phyloP scores from a whole-genome alignment of 805 yeast species.

The Candida anglica region DNA sequence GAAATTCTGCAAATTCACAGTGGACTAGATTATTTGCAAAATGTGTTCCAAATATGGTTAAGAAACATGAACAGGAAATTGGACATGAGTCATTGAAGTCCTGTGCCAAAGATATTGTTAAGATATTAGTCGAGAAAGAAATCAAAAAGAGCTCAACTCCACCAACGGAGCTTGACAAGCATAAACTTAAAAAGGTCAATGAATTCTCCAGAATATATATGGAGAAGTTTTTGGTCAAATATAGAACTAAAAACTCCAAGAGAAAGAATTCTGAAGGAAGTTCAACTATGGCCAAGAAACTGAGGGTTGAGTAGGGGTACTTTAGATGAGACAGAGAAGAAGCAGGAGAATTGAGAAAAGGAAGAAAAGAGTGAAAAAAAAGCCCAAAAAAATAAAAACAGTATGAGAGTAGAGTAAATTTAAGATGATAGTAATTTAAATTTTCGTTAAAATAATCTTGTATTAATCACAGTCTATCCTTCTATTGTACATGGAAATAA shows the following conservation, averaged over 20 bases:
- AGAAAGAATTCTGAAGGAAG: background rate
- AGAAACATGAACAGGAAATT: conserved; percentile 59
- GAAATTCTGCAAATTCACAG: conserved; percentile 15
- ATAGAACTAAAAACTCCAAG: conserved; percentile 33
- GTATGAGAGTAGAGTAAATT: too few species aligned
- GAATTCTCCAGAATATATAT: conserved; percentile 59
- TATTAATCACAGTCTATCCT: background rate
- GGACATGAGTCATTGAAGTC: conserved; percentile 72
- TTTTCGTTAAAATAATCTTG: background rate
- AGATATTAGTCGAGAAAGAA: conserved; percentile 67
- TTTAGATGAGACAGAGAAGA: too few species aligned
- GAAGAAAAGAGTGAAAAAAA: too few species aligned
- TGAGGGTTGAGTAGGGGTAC: too few species aligned
- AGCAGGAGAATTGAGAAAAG: too few species aligned
- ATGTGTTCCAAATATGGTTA: conserved; percentile 74
- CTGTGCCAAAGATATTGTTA: conserved; percentile 77
- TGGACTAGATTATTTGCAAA: conserved; percentile 60
- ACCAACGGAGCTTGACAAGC: conserved; percentile 56
- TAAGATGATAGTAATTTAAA: too few species aligned
- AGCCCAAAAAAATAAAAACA: too few species aligned
- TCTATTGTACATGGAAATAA: background rate
- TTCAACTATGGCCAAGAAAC: too few species aligned
- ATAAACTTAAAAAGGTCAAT: conserved; percentile 67
- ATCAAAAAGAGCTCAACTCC: conserved; percentile 43
- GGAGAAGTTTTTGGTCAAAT: conserved; percentile 58